Base-by-base conservation (phyloP, 306 rosid genomes). In the Glycine latifolia region DNA sequence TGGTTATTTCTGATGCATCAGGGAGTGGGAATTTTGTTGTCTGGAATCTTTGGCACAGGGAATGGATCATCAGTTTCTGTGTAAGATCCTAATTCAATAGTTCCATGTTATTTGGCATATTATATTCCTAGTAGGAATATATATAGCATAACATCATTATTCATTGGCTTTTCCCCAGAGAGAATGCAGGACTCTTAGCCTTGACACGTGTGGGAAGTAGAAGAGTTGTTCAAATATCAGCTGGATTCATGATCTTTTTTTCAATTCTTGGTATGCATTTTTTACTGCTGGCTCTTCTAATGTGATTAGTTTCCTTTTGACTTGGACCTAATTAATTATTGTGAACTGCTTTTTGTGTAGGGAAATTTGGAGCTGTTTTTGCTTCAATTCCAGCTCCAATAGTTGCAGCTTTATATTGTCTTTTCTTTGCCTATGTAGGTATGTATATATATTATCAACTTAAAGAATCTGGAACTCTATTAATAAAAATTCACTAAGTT, bases 371-470 rank as follows among this genome's bases (percentile, higher is more conserved):
- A 86, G 98, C 98, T 3, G 91, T 95, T 66, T 95, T 95, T 73
- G 98, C 98, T 87, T 95, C 98, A 61, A 92, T 95, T 82, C 98
- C 98, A 33, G 91, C 92, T 17, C 94, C 98, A 14, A 95, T 95
- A 73, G 71, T 95, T 71, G 97, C 92, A 76, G 97, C 97, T 53
- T 85, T 91, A 59, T 95, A 92, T 61, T 95, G 98, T 85, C 88
- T 95, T 80, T 92, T 95, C 97, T 95, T 95, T 78, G 98, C 98
- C 82, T 95, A 92, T 60, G 97, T 92, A 61, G 98, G 98, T 95
- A 88, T 12, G 98, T 83, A 17, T 76, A 16, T 76, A 16, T 17
- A 78, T 41, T 14, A 43, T 73, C 54, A 83, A 83, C 73, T 37
- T 17, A 26, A 76, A 71, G 73, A 80, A 75, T 13, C 31, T 33